These are phyloP conservation scores for Barnettozyma sp. DNA, from an alignment of 805 yeast genomes.

Conservation along the genomic window DNA sequence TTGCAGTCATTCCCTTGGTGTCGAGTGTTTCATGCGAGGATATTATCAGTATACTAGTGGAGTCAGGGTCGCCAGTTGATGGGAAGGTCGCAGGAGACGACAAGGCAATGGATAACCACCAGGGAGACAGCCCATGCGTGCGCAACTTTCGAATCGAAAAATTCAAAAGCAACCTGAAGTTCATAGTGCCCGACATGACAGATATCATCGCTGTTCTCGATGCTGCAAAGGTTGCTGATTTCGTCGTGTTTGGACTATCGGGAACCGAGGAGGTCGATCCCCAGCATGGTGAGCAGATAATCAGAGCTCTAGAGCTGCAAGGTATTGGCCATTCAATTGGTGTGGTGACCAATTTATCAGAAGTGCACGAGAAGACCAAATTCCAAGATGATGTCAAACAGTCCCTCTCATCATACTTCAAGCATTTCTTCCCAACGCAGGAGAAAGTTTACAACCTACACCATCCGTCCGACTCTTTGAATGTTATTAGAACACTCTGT, in stretches of 20 bases:
- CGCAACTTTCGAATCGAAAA: constrained; percentile 47
- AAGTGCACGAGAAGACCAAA: constrained; percentile 64
- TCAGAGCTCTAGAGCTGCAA: constrained; percentile 84
- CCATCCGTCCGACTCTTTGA: constrained; percentile 56
- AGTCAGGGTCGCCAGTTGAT: constrained; percentile 30
- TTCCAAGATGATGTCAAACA: constrained; percentile 64
- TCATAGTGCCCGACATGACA: constrained; percentile 62
- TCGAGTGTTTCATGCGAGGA: constrained; percentile 53
- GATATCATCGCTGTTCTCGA: constrained; percentile 69
- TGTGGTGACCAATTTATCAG: constrained; percentile 65
- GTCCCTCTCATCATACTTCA: constrained; percentile 58
- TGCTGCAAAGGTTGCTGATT: constrained; percentile 85
- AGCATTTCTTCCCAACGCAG: constrained; percentile 73
- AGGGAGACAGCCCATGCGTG: constrained; percentile 40
- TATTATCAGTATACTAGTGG: constrained; percentile 47
- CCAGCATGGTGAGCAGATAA: constrained; percentile 77
- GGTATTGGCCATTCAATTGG: constrained; percentile 83
- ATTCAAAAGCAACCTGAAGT: constrained; percentile 68
- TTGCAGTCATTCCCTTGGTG: constrained; percentile 76
- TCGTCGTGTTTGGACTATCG: constrained; percentile 82
- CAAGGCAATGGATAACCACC: constrained; percentile 28
- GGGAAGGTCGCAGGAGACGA: too few relatives aligned
- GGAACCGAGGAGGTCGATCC: constrained; percentile 78
- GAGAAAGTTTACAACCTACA: constrained; percentile 74
- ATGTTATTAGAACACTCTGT: constrained; percentile 67